Percentiles rank a stretch among this genome's conserved stretches.
Conservation (phyloP, 2,329 filamentous ascomycete species). For the Aspergillus ruber region DNA sequence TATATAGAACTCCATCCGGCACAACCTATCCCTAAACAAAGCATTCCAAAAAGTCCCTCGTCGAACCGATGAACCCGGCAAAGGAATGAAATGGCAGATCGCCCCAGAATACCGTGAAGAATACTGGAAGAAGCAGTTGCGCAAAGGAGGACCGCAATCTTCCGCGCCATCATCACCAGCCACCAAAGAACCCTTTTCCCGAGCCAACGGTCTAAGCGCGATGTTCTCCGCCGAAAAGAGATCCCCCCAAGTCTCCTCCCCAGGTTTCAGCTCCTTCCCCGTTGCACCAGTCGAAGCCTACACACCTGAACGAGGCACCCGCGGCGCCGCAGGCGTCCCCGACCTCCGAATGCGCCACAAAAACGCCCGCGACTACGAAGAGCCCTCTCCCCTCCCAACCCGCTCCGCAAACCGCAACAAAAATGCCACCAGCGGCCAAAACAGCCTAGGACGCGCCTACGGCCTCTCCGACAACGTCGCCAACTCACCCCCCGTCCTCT, state of each 20-base stretch:
- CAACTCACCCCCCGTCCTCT: slow-evolving; percentile 42
- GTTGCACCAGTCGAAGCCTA: slow-evolving; percentile 40
- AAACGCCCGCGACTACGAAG: slow-evolving; percentile 32
- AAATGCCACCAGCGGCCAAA: slow-evolving; percentile 14
- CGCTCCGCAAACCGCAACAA: slow-evolving; percentile 23
- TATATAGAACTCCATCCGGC: slow-evolving; percentile 76
- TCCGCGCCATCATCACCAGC: slow-evolving; percentile 43
- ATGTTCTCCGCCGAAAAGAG: slow-evolving; percentile 35
- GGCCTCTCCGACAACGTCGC: slow-evolving; percentile 35
- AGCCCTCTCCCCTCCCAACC: slow-evolving; percentile 37
- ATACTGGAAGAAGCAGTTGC: slow-evolving; percentile 64
- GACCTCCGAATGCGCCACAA: slow-evolving; percentile 25
- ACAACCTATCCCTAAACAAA: slow-evolving; percentile 93
- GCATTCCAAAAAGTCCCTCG: slow-evolving; percentile 89
- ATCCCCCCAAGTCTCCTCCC: slow-evolving; percentile 34
- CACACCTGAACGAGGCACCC: slow-evolving; percentile 43
- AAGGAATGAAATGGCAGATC: slow-evolving; percentile 99
- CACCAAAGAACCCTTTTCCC: slow-evolving; percentile 36
- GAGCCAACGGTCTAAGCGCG: slow-evolving; percentile 33
- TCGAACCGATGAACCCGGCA: slow-evolving; percentile 89
- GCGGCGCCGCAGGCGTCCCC: slow-evolving; percentile 24
- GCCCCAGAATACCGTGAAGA: slow-evolving; percentile 77
- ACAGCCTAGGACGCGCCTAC: slow-evolving; percentile 28
- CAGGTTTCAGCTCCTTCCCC: slow-evolving; percentile 37
- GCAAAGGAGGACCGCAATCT: slow-evolving; percentile 39